These are phyloP conservation scores for Annulohypoxylon maeteangense DNA, from an alignment of 495 filamentous ascomycete genomes.

Conservation along the genomic window DNA sequence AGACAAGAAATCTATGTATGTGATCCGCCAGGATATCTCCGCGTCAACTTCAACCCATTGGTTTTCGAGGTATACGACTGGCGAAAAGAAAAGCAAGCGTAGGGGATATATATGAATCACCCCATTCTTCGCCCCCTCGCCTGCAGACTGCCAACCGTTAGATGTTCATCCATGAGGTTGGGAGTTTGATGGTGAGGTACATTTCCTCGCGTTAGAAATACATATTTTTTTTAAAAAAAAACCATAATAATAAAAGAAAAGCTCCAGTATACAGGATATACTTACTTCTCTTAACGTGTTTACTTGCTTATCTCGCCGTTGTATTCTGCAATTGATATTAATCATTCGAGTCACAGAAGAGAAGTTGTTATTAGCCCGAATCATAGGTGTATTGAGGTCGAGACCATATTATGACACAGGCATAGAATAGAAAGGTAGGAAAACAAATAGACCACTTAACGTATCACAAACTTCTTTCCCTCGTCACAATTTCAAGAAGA, in stretches of 20 bases:
- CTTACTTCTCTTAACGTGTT: background rate
- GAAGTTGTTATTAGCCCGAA: background rate
- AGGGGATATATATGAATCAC: constrained; percentile 49
- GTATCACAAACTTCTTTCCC: background rate
- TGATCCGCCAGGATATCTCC: constrained; percentile 77
- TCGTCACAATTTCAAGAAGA: background rate
- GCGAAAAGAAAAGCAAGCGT: constrained; percentile 69
- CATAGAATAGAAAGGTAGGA: background rate
- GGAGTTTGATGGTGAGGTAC: constrained; percentile 82
- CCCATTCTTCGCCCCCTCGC: constrained; percentile 58
- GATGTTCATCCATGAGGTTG: constrained; percentile 60
- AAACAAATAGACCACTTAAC: background rate
- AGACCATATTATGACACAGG: background rate
- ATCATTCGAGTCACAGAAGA: background rate
- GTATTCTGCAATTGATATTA: background rate
- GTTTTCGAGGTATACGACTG: constrained; percentile 82
- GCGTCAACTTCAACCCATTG: constrained; percentile 70
- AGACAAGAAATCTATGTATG: background rate
- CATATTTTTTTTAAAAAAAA: background rate
- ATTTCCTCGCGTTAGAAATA: constrained; percentile 46
- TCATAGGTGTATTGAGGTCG: background rate
- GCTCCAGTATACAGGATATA: background rate
- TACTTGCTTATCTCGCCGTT: background rate
- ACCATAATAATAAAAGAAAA: background rate
- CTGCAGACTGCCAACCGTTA: constrained; percentile 74